Percentiles rank a stretch among this genome's conserved stretches.
Evolutionary conservation across 1,139 yeast species (phyloP).

Genomic region (Keqinozyma sinolaborantium): DNA sequence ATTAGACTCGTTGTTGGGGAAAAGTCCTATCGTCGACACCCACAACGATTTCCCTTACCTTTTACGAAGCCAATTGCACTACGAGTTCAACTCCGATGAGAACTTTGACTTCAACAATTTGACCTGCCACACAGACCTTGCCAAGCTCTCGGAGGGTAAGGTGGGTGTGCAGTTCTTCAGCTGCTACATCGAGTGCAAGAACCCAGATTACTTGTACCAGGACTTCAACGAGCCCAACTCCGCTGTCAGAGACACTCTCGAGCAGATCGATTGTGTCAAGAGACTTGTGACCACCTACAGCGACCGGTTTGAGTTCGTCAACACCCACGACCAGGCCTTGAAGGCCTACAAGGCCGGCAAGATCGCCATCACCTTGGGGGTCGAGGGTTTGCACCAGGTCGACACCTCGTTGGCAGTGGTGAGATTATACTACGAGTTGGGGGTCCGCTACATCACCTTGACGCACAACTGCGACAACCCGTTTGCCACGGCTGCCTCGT

Average conservation of each 20-base stretch:
- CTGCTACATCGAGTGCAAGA: slow-evolving; percentile 42
- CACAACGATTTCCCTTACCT: slow-evolving; percentile 49
- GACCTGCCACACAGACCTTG: slow-evolving; percentile 38
- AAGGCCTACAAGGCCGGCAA: slow-evolving; percentile 25
- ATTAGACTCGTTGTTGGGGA: too few relatives aligned
- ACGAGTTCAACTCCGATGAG: slow-evolving; percentile 27
- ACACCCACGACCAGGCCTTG: slow-evolving; percentile 34
- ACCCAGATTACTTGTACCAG: slow-evolving; percentile 30
- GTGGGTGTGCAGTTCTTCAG: slow-evolving; percentile 47
- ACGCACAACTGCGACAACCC: slow-evolving; percentile 57
- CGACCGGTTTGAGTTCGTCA: slow-evolving; percentile 34
- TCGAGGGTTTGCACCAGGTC: slow-evolving; percentile 52
- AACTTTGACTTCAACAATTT: slow-evolving; percentile 31
- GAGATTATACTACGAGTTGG: slow-evolving; percentile 43
- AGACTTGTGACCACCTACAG: slow-evolving; percentile 38
- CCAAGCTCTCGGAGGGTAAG: slow-evolving; percentile 32
- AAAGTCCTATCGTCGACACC: slow-evolving; percentile 41
- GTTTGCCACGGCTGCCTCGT: slow-evolving; percentile 51
- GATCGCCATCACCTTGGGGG: slow-evolving; percentile 47
- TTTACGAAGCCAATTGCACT: slow-evolving; percentile 38
- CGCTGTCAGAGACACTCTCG: slow-evolving; percentile 49
- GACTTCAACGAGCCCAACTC: slow-evolving; percentile 38
- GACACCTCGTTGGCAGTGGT: slow-evolving; percentile 48
- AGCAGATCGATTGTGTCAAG: slow-evolving; percentile 49
- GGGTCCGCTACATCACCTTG: slow-evolving; percentile 49